These are phyloP conservation scores for Linnemannia elongata DNA, from an alignment of 192 early-diverging fungal genomes.

Conservation along the genomic window DNA sequence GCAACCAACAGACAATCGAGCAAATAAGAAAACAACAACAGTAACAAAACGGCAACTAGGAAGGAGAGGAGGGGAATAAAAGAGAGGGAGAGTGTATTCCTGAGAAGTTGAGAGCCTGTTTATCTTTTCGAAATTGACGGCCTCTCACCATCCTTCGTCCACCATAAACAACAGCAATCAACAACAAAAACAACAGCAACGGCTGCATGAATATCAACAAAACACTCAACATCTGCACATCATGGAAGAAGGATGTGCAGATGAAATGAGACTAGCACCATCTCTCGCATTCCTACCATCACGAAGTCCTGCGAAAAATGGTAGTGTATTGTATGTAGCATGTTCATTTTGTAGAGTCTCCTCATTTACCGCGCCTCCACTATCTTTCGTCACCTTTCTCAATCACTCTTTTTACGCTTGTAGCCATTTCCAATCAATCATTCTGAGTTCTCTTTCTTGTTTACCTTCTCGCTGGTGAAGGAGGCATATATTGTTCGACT, in stretches of 20 bases:
- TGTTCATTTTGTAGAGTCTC: not conserved
- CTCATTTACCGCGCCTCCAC: not conserved
- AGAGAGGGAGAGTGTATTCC: not conserved
- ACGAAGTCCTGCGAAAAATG: too few relatives aligned
- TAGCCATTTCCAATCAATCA: not conserved
- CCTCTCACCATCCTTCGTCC: not conserved
- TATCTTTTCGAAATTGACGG: not conserved
- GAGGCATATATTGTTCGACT: not conserved
- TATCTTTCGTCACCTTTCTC: not conserved
- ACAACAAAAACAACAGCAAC: not conserved
- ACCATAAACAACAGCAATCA: not conserved
- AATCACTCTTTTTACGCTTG: not conserved
- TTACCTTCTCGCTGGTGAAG: not conserved
- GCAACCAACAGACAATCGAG: not conserved
- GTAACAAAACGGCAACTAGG: not conserved
- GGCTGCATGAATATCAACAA: too few relatives aligned
- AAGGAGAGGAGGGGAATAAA: too few relatives aligned
- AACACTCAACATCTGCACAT: too few relatives aligned
- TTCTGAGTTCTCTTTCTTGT: not conserved
- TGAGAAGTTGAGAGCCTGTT: slow-evolving; percentile 3
- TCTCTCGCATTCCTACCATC: not conserved
- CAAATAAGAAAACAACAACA: not conserved
- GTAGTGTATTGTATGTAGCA: too few relatives aligned
- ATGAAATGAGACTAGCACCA: not conserved
- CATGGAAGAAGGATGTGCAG: too few relatives aligned